Percentiles rank a stretch among this genome's conserved stretches.
Evolutionary conservation across 768 basidiomycete genomes (phyloP).

Genomic region (Pholiota microspora): DNA sequence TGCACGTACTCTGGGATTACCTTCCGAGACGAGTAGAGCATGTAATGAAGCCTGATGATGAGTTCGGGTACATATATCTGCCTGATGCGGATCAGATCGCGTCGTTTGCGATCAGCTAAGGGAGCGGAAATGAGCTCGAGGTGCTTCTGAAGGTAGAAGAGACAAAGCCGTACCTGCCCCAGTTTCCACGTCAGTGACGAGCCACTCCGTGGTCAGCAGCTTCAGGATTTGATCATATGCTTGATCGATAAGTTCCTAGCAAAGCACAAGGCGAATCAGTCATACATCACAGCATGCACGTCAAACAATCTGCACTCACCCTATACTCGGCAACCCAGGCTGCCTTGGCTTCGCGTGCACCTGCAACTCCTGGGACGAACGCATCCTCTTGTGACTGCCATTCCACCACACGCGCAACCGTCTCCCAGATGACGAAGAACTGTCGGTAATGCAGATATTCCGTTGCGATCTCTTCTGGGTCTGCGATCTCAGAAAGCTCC

Average conservation of each 20-base stretch:
- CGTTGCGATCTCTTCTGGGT: constrained; percentile 68
- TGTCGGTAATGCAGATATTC: constrained; percentile 80
- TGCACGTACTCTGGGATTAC: constrained; percentile 62
- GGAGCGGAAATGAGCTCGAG: background rate
- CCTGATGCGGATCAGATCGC: constrained; percentile 78
- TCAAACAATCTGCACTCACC: constrained; percentile 32
- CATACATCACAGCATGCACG: background rate
- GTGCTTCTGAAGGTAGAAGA: background rate
- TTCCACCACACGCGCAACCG: constrained; percentile 58
- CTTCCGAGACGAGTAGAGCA: constrained; percentile 62
- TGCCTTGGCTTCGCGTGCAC: constrained; percentile 53
- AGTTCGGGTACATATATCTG: constrained; percentile 90
- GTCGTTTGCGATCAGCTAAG: constrained; percentile 53
- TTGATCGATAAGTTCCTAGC: constrained; percentile 58
- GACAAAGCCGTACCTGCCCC: constrained; percentile 32
- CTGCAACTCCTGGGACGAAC: constrained; percentile 28
- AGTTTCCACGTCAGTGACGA: constrained; percentile 52
- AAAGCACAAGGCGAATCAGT: background rate
- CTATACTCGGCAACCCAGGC: constrained; percentile 68
- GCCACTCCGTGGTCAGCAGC: constrained; percentile 77
- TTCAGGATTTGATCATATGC: constrained; percentile 65
- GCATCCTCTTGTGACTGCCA: constrained; percentile 49
- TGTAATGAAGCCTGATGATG: constrained; percentile 77
- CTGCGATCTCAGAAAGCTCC: constrained; percentile 59
- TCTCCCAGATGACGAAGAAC: constrained; percentile 76